Evolutionary conservation across 2,329 filamentous ascomycete genomes (phyloP), one percentile per base, ranked within the genome.

Genomic region (Diaporthe australafricana): DNA sequence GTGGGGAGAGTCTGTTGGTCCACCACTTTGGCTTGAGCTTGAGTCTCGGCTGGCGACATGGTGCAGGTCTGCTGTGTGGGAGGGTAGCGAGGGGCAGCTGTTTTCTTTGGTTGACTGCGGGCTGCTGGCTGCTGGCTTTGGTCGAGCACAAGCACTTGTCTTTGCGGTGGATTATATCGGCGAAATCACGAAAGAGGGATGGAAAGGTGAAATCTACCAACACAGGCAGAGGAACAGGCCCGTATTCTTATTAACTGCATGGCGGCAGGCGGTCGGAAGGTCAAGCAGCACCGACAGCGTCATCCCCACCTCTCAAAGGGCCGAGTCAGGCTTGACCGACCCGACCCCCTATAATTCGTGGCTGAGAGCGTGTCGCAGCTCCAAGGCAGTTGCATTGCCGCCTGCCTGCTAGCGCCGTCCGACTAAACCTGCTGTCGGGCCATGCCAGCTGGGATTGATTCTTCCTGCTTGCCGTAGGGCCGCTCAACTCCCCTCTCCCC

Each of bases 1-100:
- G 38, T 50, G 50, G 70, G 69, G 4, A 71, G 55, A 3, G 56
- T 53, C 72, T 73, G 72, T n/a, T 70, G 65, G 45, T 69, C 56
- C 56, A 73, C 42, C 55, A n/a, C 62, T 22, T 60, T 57, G 72
- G 65, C 57, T 11, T 55, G 70, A 70, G 48, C 12, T n/a, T 71
- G 63, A 1, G 42, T 50, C 30, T 71, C 57, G 35, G 56, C 56
- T 32, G 72, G 72, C 40, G 72, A 69, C 65, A 73, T 73, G 8
- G 32, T 71, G 69, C n/a, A 22, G n/a, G 7, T 63, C n/a, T 27
- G 60, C 32, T 38, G 60, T 25, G 27, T 25, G 27, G n/a, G 47
- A n/a, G 6, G 25, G 32, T 12, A 22, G 30, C 30, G 56, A 35
- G 11, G 27, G 30, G n/a, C 20, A 8, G 60, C n/a, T 16, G 45